These are phyloP conservation scores for Heliamphora exappendiculata DNA, from an alignment of 148 eudicot species.

Conservation along the genomic window DNA sequence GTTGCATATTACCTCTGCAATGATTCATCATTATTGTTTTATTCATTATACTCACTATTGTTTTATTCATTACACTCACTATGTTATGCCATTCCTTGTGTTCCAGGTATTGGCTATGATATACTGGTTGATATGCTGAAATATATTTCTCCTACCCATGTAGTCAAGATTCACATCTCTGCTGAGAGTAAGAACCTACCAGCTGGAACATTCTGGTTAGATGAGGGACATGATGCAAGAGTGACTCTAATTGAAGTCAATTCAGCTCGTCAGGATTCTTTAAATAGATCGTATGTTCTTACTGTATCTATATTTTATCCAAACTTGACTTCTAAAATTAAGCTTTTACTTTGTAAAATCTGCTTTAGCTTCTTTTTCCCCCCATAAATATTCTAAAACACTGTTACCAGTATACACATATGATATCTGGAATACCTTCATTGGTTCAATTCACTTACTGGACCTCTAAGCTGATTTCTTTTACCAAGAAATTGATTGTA, in stretches of 20 bases:
- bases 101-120: slow-evolving; percentile 74
- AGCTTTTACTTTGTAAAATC: slow-evolving; percentile 2
- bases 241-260: slow-evolving; percentile 55
- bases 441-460: background rate
- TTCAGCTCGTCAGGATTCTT: slow-evolving; percentile 62
- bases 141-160: slow-evolving; percentile 65
- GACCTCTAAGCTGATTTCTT: background rate
- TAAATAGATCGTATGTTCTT: slow-evolving; percentile 63
- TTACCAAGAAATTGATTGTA: background rate
- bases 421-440: background rate
- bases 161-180: slow-evolving; percentile 71
- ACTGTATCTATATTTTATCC: background rate
- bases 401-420: background rate
- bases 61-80: slow-evolving; percentile 9
- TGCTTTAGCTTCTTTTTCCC: background rate
- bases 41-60: slow-evolving; percentile 4
- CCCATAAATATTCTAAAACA: background rate
- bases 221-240: slow-evolving; percentile 26
- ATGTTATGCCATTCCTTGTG: slow-evolving; percentile 6
- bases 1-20: background rate
- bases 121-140: slow-evolving; percentile 68
- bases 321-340: background rate
- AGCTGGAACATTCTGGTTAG: slow-evolving; percentile 73
- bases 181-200: slow-evolving; percentile 67
- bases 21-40: slow-evolving; percentile 1